Evolutionary conservation across 106 monocot species (phyloP), one percentile per base, ranked within the genome.

Genomic region (Apostasia shenzhenica): DNA sequence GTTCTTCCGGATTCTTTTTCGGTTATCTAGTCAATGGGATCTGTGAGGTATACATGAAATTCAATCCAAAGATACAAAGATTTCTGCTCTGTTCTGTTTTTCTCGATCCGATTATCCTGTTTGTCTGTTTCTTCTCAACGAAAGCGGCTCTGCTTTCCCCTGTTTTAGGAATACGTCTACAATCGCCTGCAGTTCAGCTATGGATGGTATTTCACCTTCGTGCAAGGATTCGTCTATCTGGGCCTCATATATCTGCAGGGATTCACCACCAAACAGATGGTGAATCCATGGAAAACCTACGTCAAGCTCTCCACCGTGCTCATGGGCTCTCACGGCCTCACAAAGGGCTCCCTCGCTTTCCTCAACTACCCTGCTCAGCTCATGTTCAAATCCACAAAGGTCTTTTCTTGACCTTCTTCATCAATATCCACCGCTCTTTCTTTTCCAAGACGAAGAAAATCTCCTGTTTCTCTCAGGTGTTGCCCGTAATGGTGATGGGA

Each of bases 371-470:
- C 92, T 5, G 95, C 95, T 0, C 95, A 97, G 76, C 78, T 97
- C 54, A 97, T 92, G 92, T 92, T 97, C 82, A 97, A 97, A 70
- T 97, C 95, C 55, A 97, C 92, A 5, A 92, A 92, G 88, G 95
- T 95, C 10, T 12, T 6, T 61, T 39, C 40, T 54, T n/a, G 13
- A 3, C 3, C 26, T 37, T n/a, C 3, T 58, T 6, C 6, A 50
- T 50, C 8, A 8, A 26, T 6, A 52, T 52, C 52, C 52, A 52
- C 52, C 52, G 10, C 52, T 52, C 10, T 52, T 10, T 52, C 26
- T 26, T 0, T 26, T 26, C 26, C 26, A 26, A 26, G 26, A 26
- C 8, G 6, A 50, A 50, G 50, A 50, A 50, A 50, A 8, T 8
- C 8, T 50, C 6, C 50, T 4, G 50, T 65, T 37, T 47, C 41